Percentiles rank a stretch among this genome's conserved stretches.
Conservation (phyloP, 2,329 filamentous ascomycete species). For the Trichoderma sp. region DNA sequence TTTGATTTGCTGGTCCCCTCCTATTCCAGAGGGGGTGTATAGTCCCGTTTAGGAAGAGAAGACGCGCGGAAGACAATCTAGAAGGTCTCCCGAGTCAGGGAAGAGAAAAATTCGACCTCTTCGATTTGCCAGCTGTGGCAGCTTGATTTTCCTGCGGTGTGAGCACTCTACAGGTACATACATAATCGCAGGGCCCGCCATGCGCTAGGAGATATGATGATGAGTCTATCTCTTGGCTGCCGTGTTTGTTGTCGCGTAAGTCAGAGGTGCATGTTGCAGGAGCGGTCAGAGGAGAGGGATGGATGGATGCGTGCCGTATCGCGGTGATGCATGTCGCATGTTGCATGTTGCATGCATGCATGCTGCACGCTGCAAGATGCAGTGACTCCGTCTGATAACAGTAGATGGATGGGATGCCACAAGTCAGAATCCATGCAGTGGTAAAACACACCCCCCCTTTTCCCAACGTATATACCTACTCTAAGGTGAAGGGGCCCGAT, state of each 20-base stretch:
- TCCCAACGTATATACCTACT: not conserved
- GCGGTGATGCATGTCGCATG: not conserved
- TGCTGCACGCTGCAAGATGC: conserved; percentile 17
- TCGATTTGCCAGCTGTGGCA: not conserved
- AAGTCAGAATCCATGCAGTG: conserved; percentile 16
- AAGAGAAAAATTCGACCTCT: not conserved
- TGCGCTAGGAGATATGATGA: not conserved
- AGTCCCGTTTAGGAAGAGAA: conserved; percentile 7
- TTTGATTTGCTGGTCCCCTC: not conserved
- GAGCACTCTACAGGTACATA: not conserved
- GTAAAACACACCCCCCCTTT: not conserved
- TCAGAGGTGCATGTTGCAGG: conserved; percentile 21
- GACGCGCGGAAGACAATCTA: not conserved
- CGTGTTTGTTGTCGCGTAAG: not conserved
- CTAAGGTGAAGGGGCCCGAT: not conserved
- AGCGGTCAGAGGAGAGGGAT: conserved; percentile 23
- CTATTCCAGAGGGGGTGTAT: not conserved
- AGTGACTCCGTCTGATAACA: conserved; percentile 15
- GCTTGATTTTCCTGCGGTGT: conserved; percentile 1
- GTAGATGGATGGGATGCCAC: not conserved
- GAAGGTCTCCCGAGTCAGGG: not conserved
- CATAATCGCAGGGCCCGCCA: no score
- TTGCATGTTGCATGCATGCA: conserved; percentile 9
- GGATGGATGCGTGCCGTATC: not conserved
- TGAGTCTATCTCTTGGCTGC: not conserved